Evolutionary conservation across 2,329 filamentous ascomycete species (phyloP), one percentile per base, ranked within the genome.

Genomic region (Alternaria incomplexa): DNA sequence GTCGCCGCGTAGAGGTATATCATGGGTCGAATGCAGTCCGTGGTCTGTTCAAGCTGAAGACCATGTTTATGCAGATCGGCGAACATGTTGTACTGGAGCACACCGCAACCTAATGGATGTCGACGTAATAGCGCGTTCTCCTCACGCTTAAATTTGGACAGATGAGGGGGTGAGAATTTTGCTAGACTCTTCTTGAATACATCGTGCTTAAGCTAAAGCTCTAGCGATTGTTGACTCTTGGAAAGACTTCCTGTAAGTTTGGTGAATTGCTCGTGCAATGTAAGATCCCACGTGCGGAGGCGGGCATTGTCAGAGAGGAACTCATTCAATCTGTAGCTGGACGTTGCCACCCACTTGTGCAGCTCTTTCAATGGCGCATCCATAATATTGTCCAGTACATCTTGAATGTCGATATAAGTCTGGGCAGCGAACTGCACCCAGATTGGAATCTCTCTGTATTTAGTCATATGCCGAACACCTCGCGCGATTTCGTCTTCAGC

Each of bases 391-490:
- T 1, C 32, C 1, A 36, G 32, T 2, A 36, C 32, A 4, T 36
- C 13, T 36, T 36, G 32, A 2, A 36, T 36, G 32, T 36, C 32
- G 32, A 36, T 36, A 36, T 36, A 36, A 36, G 4, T 36, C 7
- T 36, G 32, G 1, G 32, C 13, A 9, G 32, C 32, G 2, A 36
- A 36, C 4, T 36, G 32, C 0, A 36, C 32, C 32, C 32, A 36
- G 7, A 36, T 36, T 4, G 32, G 32, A 36, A 36, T 36, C 32
- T 36, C 1, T 36, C 1, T 36, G 13, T 36, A 13, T 9, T 36
- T 1, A 0, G 1, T 1, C 32, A 36, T n/a, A 3, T 36, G 1
- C 1, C 32, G 32, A 3, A 36, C 32, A 0, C 7, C 32, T 36
- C 32, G n/a, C 1, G 7, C 6, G 4, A 36, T 36, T 3, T 36